Evolutionary conservation across 305 asterid species (phyloP), one percentile per base, ranked within the genome.

Genomic region (Caryopteris hybrid): DNA sequence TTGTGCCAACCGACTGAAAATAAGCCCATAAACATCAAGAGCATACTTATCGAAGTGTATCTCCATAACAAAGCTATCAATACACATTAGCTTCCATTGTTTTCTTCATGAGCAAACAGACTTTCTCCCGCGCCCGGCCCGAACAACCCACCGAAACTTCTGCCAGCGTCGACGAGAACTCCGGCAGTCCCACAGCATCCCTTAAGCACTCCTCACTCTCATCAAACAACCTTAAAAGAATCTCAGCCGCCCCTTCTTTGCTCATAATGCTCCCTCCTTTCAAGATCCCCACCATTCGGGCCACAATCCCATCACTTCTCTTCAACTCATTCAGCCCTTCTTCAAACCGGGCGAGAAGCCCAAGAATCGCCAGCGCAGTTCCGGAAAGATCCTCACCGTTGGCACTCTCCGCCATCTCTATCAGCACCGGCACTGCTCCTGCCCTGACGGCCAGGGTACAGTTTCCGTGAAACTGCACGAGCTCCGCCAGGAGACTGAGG

Each of bases 401-500:
- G 7, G 60, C 55, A 20, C 76, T 74, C 80, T 85, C 80, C 1
- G 74, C 85, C 18, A 81, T 46, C n/a, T 25, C 63, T 21, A 91
- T 59, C 50, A 91, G 83, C 69, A 75, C 80, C 0, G 83, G 84
- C 34, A 91, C 81, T 1, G 85, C 96, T 6, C 91, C 90, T 1
- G 86, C 78, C 29, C 68, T 72, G 9, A 91, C 96, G 0, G 96
- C 96, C 65, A 86, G 6, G 3, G 93, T 91, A 82, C 97, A 91
- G 73, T 88, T 91, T 46, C 93, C 95, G 3, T 88, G 96, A 71
- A 88, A 88, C 65, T 85, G 95, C 65, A 85, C 92, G 16, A 88
- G 81, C 74, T 91, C 97, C 12, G 91, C 87, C 25, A 91, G 76
- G 16, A 90, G 66, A 72, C 91, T 85, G 29, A 91, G 96, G 38